Conservation (phyloP, 1,284 basidiomycete species). For the Cutaneotrichosporon cutaneum region DNA sequence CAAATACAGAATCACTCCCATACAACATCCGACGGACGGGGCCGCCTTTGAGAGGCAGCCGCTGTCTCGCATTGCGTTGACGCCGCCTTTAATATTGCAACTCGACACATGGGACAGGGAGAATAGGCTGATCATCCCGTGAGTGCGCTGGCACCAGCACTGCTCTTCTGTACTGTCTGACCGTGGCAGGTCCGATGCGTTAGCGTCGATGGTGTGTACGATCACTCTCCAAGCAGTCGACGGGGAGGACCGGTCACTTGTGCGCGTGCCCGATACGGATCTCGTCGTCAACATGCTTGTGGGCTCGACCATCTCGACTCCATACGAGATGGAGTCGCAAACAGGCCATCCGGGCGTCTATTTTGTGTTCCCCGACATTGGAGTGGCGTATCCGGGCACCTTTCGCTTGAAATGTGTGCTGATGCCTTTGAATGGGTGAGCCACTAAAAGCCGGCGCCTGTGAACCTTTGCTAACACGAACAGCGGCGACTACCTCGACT, state of each 20-base stretch:
- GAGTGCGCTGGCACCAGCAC: conserved; percentile 15
- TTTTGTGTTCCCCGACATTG: conserved; percentile 86
- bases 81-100: conserved; percentile 76
- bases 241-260: conserved; percentile 38
- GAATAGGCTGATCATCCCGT: conserved; percentile 54
- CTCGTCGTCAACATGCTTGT: conserved; percentile 61
- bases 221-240: conserved; percentile 59
- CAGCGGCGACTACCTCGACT: not conserved
- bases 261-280: conserved; percentile 24
- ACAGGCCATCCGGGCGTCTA: conserved; percentile 74
- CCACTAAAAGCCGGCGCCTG: too few relatives aligned
- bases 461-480: not conserved
- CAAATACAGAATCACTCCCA: conserved; percentile 46
- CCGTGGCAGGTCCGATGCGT: conserved; percentile 62
- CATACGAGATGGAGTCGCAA: conserved; percentile 71
- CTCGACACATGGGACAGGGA: conserved; percentile 56
- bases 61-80: conserved; percentile 74
- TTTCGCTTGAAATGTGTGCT: conserved; percentile 62
- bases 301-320: conserved; percentile 77
- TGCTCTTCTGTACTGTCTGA: not conserved
- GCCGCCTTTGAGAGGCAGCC: conserved; percentile 70
- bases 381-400: conserved; percentile 70
- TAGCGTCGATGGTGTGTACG: conserved; percentile 78
- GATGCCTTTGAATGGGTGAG: not conserved
- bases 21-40: conserved; percentile 75